Base-by-base conservation (phyloP, 495 filamentous ascomycete species). In the Beverwykella pulmonaria region DNA sequence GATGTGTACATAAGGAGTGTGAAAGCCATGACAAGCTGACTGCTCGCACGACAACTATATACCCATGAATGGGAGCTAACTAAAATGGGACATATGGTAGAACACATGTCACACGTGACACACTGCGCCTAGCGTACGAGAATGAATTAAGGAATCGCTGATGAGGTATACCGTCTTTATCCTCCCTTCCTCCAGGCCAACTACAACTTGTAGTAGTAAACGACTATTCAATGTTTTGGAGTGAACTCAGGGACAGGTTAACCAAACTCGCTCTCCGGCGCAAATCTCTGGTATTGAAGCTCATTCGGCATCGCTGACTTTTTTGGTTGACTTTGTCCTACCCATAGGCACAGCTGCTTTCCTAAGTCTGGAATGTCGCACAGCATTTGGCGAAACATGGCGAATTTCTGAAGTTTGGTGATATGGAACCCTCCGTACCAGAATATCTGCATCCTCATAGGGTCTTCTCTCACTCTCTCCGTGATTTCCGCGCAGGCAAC, bases 301-400 rank as follows among this genome's bases (percentile, higher is more conserved):
- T 59, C 34, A 60, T 23, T 27, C 9, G 57, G 20, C 7, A 15
- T 49, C 19, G 57, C 9, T 23, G 41, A 8, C 2, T 19, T 27
- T 49, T 29, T 23, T 12, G 57, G 57, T 34, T 49, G 57, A 9
- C 1, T 25, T 34, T 47, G 2, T 17, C n/a, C 49, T 30, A 60
- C 12, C 57, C 36, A 47, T 25, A 49, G n/a, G 46, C 57, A 60
- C 57, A 60, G 22, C 12, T 49, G 46, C n/a, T 30, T 49, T 4
- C 57, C 57, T 7, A 60, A 47, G 15, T 60, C 57, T n/a, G 59
- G 23, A 23, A 53, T 10, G n/a, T 53, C 59, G 5, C 49, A 25
- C 46, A 62, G 34, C 22, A 53, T 9, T 36, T 53, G 47, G 32
- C 48, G 59, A 53, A 62, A 62, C 59, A 54, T 54, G 20, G 17